A percentile compares a stretch with the other conserved stretches of the same genome.
Conservation (phyloP, 306 rosid genomes). For the Casuarina glauca region DNA sequence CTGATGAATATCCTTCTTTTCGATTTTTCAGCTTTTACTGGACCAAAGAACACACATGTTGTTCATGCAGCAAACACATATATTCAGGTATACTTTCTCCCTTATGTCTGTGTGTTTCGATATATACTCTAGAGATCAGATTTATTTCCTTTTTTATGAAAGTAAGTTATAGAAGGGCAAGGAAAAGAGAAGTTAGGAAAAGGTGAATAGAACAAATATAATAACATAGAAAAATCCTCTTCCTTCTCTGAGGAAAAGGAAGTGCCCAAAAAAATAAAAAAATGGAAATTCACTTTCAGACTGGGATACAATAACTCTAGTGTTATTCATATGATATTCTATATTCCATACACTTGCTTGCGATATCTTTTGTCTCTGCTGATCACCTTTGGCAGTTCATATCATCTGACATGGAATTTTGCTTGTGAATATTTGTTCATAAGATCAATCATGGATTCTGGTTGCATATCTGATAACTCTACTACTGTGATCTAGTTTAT, state of each 20-base stretch:
- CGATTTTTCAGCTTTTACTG: constrained; percentile 73
- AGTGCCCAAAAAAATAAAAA: no score
- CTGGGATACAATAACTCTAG: no score
- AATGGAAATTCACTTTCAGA: no score
- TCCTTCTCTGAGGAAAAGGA: not conserved
- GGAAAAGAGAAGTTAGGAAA: not conserved
- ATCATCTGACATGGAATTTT: not conserved
- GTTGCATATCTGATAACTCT: not conserved
- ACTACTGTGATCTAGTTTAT: constrained; percentile 14
- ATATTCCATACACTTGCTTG: not conserved
- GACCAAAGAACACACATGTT: constrained; percentile 59
- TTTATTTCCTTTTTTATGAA: not conserved
- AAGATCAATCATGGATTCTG: not conserved
- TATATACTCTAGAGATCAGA: not conserved
- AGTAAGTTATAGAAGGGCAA: not conserved
- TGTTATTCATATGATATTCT: not conserved
- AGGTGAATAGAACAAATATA: not conserved
- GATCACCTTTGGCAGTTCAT: not conserved
- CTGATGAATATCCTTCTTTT: constrained; percentile 33
- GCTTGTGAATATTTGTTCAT: not conserved
- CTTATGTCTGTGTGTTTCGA: not conserved
- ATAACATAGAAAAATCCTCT: not conserved
- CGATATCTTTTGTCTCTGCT: not conserved
- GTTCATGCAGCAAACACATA: constrained; percentile 84
- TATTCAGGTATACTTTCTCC: constrained; percentile 64